Evolutionary conservation across 2,329 filamentous ascomycete genomes (phyloP).

Genomic region (Ascochyta pisi): DNA sequence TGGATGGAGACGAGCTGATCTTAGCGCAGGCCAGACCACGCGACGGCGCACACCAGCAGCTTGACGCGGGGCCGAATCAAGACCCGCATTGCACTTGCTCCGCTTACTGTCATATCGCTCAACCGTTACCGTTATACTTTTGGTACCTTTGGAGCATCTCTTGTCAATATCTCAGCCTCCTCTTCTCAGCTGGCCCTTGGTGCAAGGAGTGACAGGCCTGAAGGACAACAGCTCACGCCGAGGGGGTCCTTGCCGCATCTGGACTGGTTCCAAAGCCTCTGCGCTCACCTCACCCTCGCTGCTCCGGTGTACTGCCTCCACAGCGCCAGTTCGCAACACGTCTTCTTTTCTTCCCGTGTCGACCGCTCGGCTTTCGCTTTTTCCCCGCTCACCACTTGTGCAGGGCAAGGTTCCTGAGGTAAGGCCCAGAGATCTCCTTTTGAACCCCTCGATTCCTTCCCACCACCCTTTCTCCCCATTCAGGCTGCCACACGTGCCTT

Average conservation of each 20-base stretch:
- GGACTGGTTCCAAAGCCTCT: conserved; percentile 24
- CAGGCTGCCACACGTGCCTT: conserved; percentile 11
- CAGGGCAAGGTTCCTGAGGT: conserved; percentile 31
- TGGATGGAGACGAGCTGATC: conserved; percentile 7
- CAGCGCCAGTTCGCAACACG: conserved; percentile 35
- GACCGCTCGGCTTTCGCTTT: conserved; percentile 28
- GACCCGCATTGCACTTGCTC: conserved; percentile 18
- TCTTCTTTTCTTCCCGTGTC: conserved; percentile 35
- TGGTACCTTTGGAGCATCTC: conserved; percentile 14
- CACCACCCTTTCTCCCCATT: conserved; percentile 18
- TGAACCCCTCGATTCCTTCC: conserved; percentile 19
- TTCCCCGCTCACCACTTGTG: conserved; percentile 38
- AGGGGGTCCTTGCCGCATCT: conserved; percentile 30
- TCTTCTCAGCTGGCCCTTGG: conserved; percentile 14
- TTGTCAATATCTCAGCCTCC: conserved; percentile 13
- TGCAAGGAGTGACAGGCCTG: conserved; percentile 17
- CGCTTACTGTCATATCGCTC: conserved; percentile 18
- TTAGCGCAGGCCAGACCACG: conserved; percentile 19
- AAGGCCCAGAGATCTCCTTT: conserved; percentile 32
- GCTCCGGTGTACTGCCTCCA: conserved; percentile 33
- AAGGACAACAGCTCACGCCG: conserved; percentile 20
- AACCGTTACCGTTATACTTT: conserved; percentile 14
- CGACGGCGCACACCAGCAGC: conserved; percentile 16
- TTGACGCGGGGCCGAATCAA: conserved; percentile 11
- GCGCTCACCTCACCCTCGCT: conserved; percentile 32